Evolutionary conservation across 345 rosid genomes (phyloP).

Genomic region (thale cress (Arabidopsis thaliana)): TAIR10.1 NC_003071.7:16076501-16077000

Average conservation of each 20-base stretch:
- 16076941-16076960: slow-evolving; percentile 61
- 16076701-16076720: background rate
- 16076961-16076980: slow-evolving; percentile 58
- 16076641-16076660: slow-evolving; percentile 47
- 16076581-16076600: slow-evolving; percentile 27
- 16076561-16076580: slow-evolving; percentile 25
- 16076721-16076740: background rate
- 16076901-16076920: slow-evolving; percentile 59
- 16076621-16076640: slow-evolving; percentile 45
- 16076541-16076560: slow-evolving; percentile 33
- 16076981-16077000: slow-evolving; percentile 50
- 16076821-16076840: slow-evolving; percentile 61
- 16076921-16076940: slow-evolving; percentile 50
- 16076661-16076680: slow-evolving; percentile 39
- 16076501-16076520: slow-evolving; percentile 40
- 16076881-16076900: slow-evolving; percentile 64
- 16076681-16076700: background rate
- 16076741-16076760: background rate
- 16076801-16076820: slow-evolving; percentile 60
- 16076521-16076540: slow-evolving; percentile 40
- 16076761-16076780: background rate
- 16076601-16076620: slow-evolving; percentile 30
- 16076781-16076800: background rate
- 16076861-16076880: slow-evolving; percentile 59
- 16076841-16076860: slow-evolving; percentile 45